Conservation (phyloP, 2,329 filamentous ascomycete species). For the Trichoderma oligosporum region DNA sequence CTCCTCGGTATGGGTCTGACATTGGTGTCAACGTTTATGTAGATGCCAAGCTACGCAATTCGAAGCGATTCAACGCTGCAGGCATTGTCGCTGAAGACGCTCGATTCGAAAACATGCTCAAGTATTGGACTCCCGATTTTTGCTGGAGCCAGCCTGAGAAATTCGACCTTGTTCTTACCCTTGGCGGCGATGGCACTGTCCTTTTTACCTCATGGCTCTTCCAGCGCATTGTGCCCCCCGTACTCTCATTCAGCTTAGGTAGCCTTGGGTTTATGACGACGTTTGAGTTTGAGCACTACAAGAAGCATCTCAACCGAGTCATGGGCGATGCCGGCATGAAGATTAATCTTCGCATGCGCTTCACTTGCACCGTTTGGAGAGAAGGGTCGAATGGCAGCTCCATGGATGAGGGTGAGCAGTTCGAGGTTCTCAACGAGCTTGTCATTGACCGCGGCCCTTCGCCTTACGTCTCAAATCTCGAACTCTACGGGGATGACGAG, state of each 20-base stretch:
- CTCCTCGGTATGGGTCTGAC: constrained; percentile 82
- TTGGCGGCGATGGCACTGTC: constrained; percentile 83
- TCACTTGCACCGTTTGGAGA: constrained; percentile 95
- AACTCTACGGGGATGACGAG: constrained; percentile 93
- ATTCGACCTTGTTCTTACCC: constrained; percentile 88
- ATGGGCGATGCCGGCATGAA: constrained; percentile 97
- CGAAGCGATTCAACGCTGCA: constrained; percentile 78
- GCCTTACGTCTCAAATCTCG: constrained; percentile 93
- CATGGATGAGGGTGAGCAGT: constrained; percentile 86
- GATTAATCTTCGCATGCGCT: constrained; percentile 96
- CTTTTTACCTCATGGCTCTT: constrained; percentile 91
- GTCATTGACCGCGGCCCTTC: constrained; percentile 97
- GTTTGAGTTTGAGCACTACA: constrained; percentile 84
- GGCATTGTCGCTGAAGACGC: constrained; percentile 69
- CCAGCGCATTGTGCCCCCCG: constrained; percentile 80
- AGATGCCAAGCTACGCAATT: constrained; percentile 87
- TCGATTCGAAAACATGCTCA: constrained; percentile 77
- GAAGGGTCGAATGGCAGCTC: constrained; percentile 46
- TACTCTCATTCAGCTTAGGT: constrained; percentile 78
- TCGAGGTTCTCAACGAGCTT: constrained; percentile 96
- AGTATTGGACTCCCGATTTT: constrained; percentile 93
- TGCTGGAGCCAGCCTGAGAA: constrained; percentile 93
- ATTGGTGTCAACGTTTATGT: constrained; percentile 96
- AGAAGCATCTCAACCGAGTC: constrained; percentile 77
- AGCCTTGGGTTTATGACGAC: constrained; percentile 85